Conservation (phyloP, 139 green algal genomes). For the Chlamydomonas sp. region DNA sequence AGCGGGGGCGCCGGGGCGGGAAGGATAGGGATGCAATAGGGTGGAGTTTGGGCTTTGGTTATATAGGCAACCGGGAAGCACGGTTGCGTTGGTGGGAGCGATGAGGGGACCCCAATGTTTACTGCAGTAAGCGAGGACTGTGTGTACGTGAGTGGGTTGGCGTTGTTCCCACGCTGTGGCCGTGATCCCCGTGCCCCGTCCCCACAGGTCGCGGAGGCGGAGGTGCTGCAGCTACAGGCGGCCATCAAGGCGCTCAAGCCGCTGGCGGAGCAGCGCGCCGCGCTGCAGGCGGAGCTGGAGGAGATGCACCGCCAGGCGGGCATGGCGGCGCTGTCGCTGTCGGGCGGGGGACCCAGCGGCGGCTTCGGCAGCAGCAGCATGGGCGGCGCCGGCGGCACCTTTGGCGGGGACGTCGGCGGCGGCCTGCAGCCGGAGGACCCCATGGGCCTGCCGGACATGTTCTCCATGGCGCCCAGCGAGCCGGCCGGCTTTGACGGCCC, state of each 20-base stretch:
- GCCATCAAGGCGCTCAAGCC: constrained; percentile 12
- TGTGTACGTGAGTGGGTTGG: too few relatives aligned
- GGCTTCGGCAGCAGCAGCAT: too few relatives aligned
- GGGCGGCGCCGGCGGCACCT: neutral
- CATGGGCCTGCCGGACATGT: neutral
- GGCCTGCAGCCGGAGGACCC: neutral
- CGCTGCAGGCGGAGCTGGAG: constrained; percentile 38
- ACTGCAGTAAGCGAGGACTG: too few relatives aligned
- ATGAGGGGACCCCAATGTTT: too few relatives aligned
- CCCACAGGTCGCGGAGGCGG: constrained; percentile 3
- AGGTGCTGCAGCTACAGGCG: constrained; percentile 12
- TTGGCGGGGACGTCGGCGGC: neutral
- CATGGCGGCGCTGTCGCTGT: neutral
- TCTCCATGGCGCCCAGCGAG: neutral
- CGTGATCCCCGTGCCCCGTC: too few relatives aligned
- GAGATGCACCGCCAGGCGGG: constrained; percentile 14
- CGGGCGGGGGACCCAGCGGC: neutral
- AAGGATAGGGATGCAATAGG: neutral
- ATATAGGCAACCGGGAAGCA: too few relatives aligned
- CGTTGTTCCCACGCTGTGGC: too few relatives aligned
- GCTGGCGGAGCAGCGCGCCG: constrained; percentile 18
- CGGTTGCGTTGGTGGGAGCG: too few relatives aligned
- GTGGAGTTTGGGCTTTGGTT: neutral
- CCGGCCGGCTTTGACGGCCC: neutral
- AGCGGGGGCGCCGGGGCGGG: too few relatives aligned